Evolutionary conservation across 139 green algal species (phyloP), one percentile per base, ranked within the genome.

Genomic region (Volvox africanus): DNA sequence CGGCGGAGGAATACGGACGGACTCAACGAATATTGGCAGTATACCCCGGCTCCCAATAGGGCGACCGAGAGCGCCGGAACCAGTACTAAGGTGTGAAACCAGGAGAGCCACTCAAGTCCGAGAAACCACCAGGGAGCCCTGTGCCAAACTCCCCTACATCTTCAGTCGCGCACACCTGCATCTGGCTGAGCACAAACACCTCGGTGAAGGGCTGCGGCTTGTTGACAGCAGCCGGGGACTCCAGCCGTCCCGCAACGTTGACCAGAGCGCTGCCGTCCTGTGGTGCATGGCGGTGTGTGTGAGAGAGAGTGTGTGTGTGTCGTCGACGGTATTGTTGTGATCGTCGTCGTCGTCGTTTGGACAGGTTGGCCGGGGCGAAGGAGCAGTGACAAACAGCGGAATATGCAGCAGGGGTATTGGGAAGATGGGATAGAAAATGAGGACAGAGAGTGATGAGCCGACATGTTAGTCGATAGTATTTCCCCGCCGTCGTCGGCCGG

Each of bases 141-240:
- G 30, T 55, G 33, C 76, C 30, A 44, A 11, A 16, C 28, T 44
- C 76, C 76, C 16, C 11, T 36, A 30, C 12, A 30, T 55, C 76
- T 82, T 28, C 30, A 2, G 16, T 5, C 32, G 30, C 33, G 11
- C 76, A 28, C 36, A 91, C 80, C 33, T 90, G 78, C 16, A 93
- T 85, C 62, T 95, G 93, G n/a, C 86, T 91, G 17, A 96, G 91
- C 24, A 96, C 91, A 73, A 96, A 96, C 12, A 89, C 36, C 86
- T 95, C 94, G 28, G 90, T 92, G 69, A 94, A 95, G 19, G 62
- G 76, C 30, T 67, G 68, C 61, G 91, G 82, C 33, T 73, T 68
- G 35, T 78, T 55, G 20, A 82, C 68, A 19, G 87, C 55, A 1
- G 80, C 89, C 2, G 85, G 79, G 24, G 90, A 61, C 81, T 86